Conservation (phyloP, 306 rosid species). For the Begonia masoniana region DNA sequence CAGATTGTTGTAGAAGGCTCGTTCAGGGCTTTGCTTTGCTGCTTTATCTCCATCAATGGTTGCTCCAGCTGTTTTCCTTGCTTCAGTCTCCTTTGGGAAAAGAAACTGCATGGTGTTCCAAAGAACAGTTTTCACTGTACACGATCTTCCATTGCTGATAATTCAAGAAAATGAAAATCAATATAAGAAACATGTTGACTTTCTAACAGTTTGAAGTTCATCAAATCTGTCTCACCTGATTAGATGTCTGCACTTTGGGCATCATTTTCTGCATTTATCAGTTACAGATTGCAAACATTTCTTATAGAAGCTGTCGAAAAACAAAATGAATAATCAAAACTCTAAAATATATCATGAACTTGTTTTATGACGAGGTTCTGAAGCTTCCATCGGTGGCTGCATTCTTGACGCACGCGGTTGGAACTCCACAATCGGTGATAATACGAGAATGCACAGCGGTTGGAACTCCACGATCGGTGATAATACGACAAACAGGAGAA, state of each 20-base stretch:
- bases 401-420: no score
- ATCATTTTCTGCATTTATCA: conserved; percentile 80
- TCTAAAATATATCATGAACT: conserved; percentile 1
- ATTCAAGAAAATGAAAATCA: no score
- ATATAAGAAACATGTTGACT: no score
- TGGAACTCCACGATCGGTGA: no score
- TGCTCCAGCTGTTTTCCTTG: background rate
- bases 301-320: conserved; percentile 58
- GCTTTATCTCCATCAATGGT: no score
- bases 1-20: conserved; percentile 25
- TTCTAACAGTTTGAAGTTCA: no score
- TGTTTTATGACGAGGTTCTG: no score
- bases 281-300: conserved; percentile 79
- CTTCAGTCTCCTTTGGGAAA: background rate
- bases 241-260: conserved; percentile 90
- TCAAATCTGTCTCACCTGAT: conserved; percentile 32
- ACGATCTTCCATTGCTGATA: background rate
- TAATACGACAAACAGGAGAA: no score
- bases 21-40: conserved; percentile 18
- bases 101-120: background rate
- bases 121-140: background rate
- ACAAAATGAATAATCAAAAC: background rate
- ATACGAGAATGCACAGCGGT: no score
- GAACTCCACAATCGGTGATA: no score
- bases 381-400: no score